These are phyloP conservation scores for Lachnellula suecica DNA, from an alignment of 2,329 filamentous ascomycete genomes.

Conservation along the genomic window DNA sequence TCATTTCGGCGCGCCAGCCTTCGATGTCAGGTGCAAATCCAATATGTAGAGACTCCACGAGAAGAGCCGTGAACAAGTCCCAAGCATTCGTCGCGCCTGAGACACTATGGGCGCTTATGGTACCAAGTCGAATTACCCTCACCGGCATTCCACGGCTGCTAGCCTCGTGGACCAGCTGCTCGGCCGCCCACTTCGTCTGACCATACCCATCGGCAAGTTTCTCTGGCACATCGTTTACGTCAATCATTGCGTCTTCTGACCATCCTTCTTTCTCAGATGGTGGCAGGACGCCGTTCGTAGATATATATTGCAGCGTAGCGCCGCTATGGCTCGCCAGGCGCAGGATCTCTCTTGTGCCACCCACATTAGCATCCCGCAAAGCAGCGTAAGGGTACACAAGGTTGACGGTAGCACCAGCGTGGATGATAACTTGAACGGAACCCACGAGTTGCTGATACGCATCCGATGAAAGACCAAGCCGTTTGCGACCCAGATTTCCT, in stretches of 20 bases:
- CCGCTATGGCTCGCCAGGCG: constrained; percentile 66
- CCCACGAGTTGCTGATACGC: constrained; percentile 64
- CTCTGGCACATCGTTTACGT: constrained; percentile 65
- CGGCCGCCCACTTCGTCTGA: constrained; percentile 79
- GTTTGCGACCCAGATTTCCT: constrained; percentile 68
- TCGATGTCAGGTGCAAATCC: constrained; percentile 69
- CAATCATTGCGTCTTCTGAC: constrained; percentile 67
- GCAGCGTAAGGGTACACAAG: constrained; percentile 81
- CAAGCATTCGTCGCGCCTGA: constrained; percentile 77
- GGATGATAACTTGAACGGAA: constrained; percentile 71
- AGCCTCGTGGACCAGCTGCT: constrained; percentile 72
- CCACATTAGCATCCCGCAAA: constrained; percentile 71
- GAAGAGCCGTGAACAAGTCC: constrained; percentile 73
- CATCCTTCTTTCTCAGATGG: constrained; percentile 64
- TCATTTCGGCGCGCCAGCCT: constrained; percentile 81
- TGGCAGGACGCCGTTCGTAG: constrained; percentile 77
- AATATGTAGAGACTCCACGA: constrained; percentile 75
- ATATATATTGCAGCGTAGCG: constrained; percentile 75
- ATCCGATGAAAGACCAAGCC: constrained; percentile 66
- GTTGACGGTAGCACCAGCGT: constrained; percentile 77
- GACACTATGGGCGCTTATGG: constrained; percentile 74
- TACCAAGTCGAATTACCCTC: constrained; percentile 76
- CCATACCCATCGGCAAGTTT: constrained; percentile 83
- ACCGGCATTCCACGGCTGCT: constrained; percentile 73
- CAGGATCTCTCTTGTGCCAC: constrained; percentile 75